These are phyloP conservation scores for Lactarius evosmus DNA, from an alignment of 768 basidiomycete genomes.

Conservation along the genomic window DNA sequence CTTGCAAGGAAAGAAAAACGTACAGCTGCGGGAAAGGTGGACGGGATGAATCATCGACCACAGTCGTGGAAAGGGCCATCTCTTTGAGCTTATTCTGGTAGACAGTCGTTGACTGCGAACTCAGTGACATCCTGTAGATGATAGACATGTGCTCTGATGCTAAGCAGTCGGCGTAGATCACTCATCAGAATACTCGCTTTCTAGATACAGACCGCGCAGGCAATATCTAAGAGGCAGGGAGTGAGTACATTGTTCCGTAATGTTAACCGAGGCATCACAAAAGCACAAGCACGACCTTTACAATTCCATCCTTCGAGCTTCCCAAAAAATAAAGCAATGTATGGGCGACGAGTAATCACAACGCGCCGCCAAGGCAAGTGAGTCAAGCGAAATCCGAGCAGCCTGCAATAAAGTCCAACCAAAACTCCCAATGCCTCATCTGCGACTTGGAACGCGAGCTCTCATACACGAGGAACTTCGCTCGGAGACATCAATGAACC, in stretches of 20 bases:
- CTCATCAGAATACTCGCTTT: not conserved
- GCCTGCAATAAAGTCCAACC: not conserved
- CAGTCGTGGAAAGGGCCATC: too few species aligned
- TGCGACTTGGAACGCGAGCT: not conserved
- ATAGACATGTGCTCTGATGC: not conserved
- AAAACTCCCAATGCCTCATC: not conserved
- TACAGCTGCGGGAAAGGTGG: too few species aligned
- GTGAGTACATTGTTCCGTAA: conserved; percentile 23
- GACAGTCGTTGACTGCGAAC: too few species aligned
- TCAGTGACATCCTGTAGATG: too few species aligned
- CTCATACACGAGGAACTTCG: conserved; percentile 16
- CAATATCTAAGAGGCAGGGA: conserved; percentile 9
- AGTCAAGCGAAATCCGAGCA: conserved; percentile 1
- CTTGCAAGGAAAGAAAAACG: too few species aligned
- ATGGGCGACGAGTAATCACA: conserved; percentile 2
- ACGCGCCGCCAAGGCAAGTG: not conserved
- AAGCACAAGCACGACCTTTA: conserved; percentile 10
- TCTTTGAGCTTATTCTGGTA: too few species aligned
- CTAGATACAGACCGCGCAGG: not conserved
- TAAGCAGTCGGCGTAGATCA: not conserved
- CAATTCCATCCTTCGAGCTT: conserved; percentile 24
- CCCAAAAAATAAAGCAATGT: conserved; percentile 20
- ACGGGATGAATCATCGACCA: too few species aligned
- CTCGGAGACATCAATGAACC: conserved; percentile 14
- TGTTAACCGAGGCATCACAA: conserved; percentile 14